Percentiles rank a stretch among this genome's conserved stretches.
Conservation (phyloP, 495 filamentous ascomycete species). For the Talaromyces proteolyticus region DNA sequence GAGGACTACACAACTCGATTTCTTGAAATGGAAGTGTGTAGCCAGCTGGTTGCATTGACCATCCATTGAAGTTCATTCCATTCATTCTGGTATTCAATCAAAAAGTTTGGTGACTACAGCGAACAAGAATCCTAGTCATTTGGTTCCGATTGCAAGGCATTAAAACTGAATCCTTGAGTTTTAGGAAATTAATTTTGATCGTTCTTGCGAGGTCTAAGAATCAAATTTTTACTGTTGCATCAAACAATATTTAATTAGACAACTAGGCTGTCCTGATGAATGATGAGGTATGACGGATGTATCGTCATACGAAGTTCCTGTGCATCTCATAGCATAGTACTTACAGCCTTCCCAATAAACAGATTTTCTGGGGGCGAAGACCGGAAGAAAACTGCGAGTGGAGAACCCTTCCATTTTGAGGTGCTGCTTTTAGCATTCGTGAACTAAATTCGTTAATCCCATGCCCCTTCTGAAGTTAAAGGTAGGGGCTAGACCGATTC, state of each 20-base stretch:
- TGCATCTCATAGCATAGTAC: background rate
- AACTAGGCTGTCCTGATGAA: too few relatives aligned
- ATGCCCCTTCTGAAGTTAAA: background rate
- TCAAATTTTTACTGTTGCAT: background rate
- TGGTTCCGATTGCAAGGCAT: background rate
- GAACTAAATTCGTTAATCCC: background rate
- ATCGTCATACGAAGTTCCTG: too few relatives aligned
- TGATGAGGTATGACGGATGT: too few relatives aligned
- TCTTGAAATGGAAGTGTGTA: conserved; percentile 7
- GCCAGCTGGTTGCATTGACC: conserved; percentile 6
- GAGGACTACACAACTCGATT: conserved; percentile 3
- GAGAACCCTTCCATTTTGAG: background rate
- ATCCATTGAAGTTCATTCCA: conserved; percentile 3
- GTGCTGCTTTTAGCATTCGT: background rate
- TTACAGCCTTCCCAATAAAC: background rate
- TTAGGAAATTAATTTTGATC: background rate
- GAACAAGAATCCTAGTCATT: conserved; percentile 1
- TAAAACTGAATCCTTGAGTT: background rate
- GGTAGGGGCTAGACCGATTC: background rate
- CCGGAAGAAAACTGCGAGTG: conserved; percentile 5
- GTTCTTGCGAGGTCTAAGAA: background rate
- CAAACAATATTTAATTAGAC: background rate
- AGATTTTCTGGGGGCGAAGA: conserved; percentile 1
- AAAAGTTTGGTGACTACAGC: background rate
- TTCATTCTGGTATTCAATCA: background rate